Evolutionary conservation across 2,329 filamentous ascomycete species (phyloP).

Genomic region (Hypoxylon sp.): DNA sequence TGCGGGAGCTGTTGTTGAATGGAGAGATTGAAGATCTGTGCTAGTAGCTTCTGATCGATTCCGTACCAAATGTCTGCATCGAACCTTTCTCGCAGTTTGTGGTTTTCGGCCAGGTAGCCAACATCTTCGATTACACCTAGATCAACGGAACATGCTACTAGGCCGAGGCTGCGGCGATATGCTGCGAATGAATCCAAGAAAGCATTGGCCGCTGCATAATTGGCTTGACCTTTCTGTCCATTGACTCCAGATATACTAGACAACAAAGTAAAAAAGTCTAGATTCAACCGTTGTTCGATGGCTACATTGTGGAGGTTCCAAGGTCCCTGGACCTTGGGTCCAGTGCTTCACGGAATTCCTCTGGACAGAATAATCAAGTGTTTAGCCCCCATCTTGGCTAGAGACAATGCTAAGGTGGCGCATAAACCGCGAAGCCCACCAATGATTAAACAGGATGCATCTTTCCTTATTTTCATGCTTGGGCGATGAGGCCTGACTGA

Average conservation of each 20-base stretch:
- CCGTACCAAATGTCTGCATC: conserved; percentile 36
- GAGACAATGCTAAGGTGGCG: conserved; percentile 53
- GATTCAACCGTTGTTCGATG: conserved; percentile 26
- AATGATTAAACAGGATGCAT: conserved; percentile 56
- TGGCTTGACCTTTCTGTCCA: conserved; percentile 57
- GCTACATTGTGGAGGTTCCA: conserved; percentile 56
- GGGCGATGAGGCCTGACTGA: conserved; percentile 41
- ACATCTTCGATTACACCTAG: conserved; percentile 57
- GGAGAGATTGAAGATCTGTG: conserved; percentile 38
- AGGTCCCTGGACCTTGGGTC: conserved; percentile 56
- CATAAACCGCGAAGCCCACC: conserved; percentile 58
- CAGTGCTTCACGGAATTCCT: conserved; percentile 52
- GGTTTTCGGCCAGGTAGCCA: conserved; percentile 52
- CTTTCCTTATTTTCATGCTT: conserved; percentile 39
- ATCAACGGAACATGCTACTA: conserved; percentile 57
- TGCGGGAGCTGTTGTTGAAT: conserved; percentile 40
- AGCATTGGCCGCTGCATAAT: conserved; percentile 60
- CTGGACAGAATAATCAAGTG: conserved; percentile 51
- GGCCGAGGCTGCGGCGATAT: conserved; percentile 54
- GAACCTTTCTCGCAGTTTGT: conserved; percentile 18
- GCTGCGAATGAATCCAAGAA: conserved; percentile 59
- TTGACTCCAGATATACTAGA: conserved; percentile 56
- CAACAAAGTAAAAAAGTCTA: conserved; percentile 59
- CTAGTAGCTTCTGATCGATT: conserved; percentile 45
- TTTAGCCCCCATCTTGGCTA: conserved; percentile 55